These are phyloP conservation scores for Bruguiera hainesii DNA, from an alignment of 441 rosid genomes.

Conservation along the genomic window DNA sequence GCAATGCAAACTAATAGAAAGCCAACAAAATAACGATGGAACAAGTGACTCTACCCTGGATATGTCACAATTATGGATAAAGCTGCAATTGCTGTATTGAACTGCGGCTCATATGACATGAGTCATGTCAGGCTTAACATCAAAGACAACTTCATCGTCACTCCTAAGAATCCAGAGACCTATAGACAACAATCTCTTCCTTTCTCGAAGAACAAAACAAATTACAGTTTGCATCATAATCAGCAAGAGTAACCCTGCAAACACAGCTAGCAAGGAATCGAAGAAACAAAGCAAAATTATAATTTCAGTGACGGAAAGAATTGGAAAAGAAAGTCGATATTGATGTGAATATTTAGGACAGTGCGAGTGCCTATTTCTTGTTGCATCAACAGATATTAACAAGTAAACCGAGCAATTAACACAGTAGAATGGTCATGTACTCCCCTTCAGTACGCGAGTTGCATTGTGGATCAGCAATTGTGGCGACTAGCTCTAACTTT, in stretches of 20 bases:
- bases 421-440: too few species aligned
- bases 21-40: slow-evolving; percentile 6
- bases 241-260: slow-evolving; percentile 76
- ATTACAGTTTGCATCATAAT: slow-evolving; percentile 51
- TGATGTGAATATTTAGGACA: too few species aligned
- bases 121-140: slow-evolving; percentile 85
- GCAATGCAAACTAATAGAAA: slow-evolving; percentile 4
- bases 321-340: too few species aligned
- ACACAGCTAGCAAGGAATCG: neutral
- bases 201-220: slow-evolving; percentile 46
- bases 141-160: slow-evolving; percentile 65
- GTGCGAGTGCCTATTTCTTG: too few species aligned
- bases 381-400: too few species aligned
- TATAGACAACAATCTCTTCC: slow-evolving; percentile 80
- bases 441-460: too few species aligned
- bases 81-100: slow-evolving; percentile 83
- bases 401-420: too few species aligned
- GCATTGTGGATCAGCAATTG: too few species aligned
- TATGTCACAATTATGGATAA: slow-evolving; percentile 81
- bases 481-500: too few species aligned
- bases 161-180: slow-evolving; percentile 83
- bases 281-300: neutral
- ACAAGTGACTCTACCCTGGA: slow-evolving; percentile 51
- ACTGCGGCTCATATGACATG: slow-evolving; percentile 31
- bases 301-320: neutral